Base-by-base conservation (phyloP, 2,329 filamentous ascomycete species). In the Colletotrichum tropicale region DNA sequence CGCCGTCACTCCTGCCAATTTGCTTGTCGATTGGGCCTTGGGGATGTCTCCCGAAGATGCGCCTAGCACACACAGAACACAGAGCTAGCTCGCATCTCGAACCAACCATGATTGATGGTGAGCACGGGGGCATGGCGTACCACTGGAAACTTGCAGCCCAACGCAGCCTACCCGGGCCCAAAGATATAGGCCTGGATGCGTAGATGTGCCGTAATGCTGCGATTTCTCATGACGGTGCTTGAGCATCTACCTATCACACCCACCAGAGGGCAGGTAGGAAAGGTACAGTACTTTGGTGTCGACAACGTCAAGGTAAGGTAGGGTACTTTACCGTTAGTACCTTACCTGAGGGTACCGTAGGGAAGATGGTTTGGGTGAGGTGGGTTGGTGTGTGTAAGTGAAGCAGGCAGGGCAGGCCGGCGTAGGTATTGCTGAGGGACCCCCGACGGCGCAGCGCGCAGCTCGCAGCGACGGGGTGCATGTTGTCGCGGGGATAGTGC, bases 91-190 rank as follows among this genome's bases (percentile, higher is more conserved):
- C 60, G 32, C 38, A 56, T 38, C 30, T 28, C 64, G 38, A 73
- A 52, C 71, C 71, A 76, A 71, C 61, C 58, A 61, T 16, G 43
- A 43, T 75, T 70, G 34, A 71, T 76, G 73, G 74, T 77, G 78
- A 77, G 79, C 76, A 78, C 75, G 74, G 77, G 72, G 77, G 77
- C 79, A 79, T 30, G 77, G 78, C 77, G 79, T 79, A 79, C 71
- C 76, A 77, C 77, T 81, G 79, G 80, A 79, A 75, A 77, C 78
- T 81, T 80, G 80, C 81, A 82, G 80, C 80, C 80, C 80, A 81
- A 81, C 78, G 74, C 78, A 34, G 34, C 36, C 34, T 26, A 16
- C 26, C 38, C 30, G 18, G 28, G 70, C 56, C 70, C 64, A 26
- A 61, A 62, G 30, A 61, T 36, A 61, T 26, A 32, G 48, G 30